A percentile compares a stretch with the other conserved stretches of the same genome.
Evolutionary conservation across 768 basidiomycete species (phyloP).

Genomic region (Dictyophora rubrovolvata): DNA sequence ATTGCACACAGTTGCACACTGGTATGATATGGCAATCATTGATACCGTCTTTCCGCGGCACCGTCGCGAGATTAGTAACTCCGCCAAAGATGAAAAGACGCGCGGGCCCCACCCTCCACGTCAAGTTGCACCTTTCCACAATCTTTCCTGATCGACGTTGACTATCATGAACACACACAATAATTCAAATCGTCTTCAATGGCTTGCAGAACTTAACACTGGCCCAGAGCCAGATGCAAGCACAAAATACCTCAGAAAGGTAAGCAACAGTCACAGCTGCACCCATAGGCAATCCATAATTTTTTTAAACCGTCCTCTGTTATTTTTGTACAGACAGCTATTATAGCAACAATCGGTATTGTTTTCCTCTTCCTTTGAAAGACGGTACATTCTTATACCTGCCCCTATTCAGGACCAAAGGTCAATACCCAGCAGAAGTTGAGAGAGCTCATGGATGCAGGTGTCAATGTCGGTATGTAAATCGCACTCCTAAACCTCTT

Average conservation of each 20-base stretch:
- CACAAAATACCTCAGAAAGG: slow-evolving; percentile 88
- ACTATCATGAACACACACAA: slow-evolving; percentile 8
- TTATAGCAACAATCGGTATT: slow-evolving; percentile 95
- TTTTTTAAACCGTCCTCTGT: slow-evolving; percentile 7
- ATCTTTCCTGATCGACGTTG: background rate
- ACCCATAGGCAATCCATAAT: background rate
- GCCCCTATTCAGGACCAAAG: slow-evolving; percentile 66
- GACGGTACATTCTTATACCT: slow-evolving; percentile 3
- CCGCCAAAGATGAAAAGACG: background rate
- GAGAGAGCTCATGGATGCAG: slow-evolving; percentile 71
- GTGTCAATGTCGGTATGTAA: slow-evolving; percentile 90
- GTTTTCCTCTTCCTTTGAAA: background rate
- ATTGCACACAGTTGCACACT: no score
- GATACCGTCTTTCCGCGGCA: no score
- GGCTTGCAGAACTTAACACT: slow-evolving; percentile 74
- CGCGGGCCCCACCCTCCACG: background rate
- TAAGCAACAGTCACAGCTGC: slow-evolving; percentile 24
- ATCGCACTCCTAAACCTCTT: background rate
- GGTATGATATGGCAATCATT: no score
- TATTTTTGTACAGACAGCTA: slow-evolving; percentile 63
- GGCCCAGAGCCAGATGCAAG: slow-evolving; percentile 63
- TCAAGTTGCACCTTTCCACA: background rate
- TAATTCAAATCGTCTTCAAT: slow-evolving; percentile 58
- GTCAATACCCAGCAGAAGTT: slow-evolving; percentile 88
- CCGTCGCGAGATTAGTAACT: background rate